Evolutionary conservation across 1,284 basidiomycete genomes (phyloP).

Genomic region (Naganishia liquefaciens): DNA sequence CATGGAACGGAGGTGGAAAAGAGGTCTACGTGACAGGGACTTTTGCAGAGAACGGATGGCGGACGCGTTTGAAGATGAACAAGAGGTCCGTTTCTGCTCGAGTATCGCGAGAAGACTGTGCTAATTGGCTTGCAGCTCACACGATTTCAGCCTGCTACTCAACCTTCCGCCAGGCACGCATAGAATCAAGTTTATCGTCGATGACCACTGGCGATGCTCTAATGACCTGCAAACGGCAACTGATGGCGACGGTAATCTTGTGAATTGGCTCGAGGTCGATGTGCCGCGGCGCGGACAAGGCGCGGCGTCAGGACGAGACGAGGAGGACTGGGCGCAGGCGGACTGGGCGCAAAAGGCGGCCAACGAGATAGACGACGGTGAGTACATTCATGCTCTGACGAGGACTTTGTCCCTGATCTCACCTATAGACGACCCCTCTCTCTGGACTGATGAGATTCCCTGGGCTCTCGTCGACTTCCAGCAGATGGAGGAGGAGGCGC

Average conservation of each 20-base stretch:
- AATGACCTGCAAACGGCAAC: slow-evolving; percentile 83
- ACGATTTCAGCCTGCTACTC: slow-evolving; percentile 56
- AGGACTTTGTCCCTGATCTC: not conserved
- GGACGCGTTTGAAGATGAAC: slow-evolving; percentile 57
- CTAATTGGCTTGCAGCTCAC: slow-evolving; percentile 41
- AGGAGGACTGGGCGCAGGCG: slow-evolving; percentile 48
- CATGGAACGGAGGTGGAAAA: slow-evolving; percentile 54
- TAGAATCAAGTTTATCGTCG: slow-evolving; percentile 93
- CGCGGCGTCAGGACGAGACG: slow-evolving; percentile 35
- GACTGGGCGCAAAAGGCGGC: slow-evolving; percentile 46
- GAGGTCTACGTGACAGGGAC: slow-evolving; percentile 62
- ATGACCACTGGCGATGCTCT: slow-evolving; percentile 77
- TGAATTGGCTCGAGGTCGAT: slow-evolving; percentile 81
- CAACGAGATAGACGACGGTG: slow-evolving; percentile 39
- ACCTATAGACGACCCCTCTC: slow-evolving; percentile 46
- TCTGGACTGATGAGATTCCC: slow-evolving; percentile 77
- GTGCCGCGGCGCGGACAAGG: slow-evolving; percentile 33
- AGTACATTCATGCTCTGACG: slow-evolving; percentile 25
- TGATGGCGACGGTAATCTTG: slow-evolving; percentile 90
- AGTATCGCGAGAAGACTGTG: not conserved
- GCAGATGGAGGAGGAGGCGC: slow-evolving; percentile 73
- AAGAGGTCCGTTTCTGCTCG: slow-evolving; percentile 47
- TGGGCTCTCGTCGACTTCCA: slow-evolving; percentile 72
- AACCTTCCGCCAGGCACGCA: slow-evolving; percentile 85
- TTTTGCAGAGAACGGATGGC: slow-evolving; percentile 60